Base-by-base conservation (phyloP, 441 rosid species). In the Aleurites moluccanus region DNA sequence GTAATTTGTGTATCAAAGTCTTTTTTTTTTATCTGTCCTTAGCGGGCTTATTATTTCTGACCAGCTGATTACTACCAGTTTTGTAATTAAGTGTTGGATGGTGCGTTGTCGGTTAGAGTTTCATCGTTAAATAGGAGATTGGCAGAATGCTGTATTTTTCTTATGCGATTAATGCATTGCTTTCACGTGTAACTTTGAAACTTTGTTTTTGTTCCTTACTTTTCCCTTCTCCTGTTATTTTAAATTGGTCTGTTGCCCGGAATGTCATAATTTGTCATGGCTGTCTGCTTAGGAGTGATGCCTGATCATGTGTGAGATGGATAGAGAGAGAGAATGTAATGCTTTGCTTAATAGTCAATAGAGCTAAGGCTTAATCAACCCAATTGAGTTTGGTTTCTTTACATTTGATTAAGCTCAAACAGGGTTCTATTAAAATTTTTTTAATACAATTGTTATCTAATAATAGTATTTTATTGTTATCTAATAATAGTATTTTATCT, bases 1-100 rank as follows among this genome's bases (percentile, higher is more conserved):
- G 70, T 74, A 79, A 70, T 62, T 38, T 75, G 64, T 74, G 35
- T 63, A 71, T 59, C 75, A 16, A 40, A 33, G 21, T 21, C 50
- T 40, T 52, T 21, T 13, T 66, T 35, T 45, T n/a, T 38, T 23
- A 0, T 49, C 18, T 20, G 23, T 67, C 9, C 15, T 25, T 33
- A 66, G 76, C 38, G 21, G 69, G 69, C 64, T 67, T 69, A 69
- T 64, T 75, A 72, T 53, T 69, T 80, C 74, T 76, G 74, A 78
- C 64, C 33, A 67, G 81, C 80, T 63, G 80, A 64, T 79, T 69
- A 69, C 70, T 80, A 40, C 68, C 83, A 74, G 69, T 83, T 81
- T 83, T 83, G 85, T 78, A 78, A 85, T 75, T 81, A 81, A 18
- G 70, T 64, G 70, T 73, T 65, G 67, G 60, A 56, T 77, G 70